Evolutionary conservation across 441 rosid genomes (phyloP), one percentile per base, ranked within the genome.

Genomic region (Bruguiera hainesii): DNA sequence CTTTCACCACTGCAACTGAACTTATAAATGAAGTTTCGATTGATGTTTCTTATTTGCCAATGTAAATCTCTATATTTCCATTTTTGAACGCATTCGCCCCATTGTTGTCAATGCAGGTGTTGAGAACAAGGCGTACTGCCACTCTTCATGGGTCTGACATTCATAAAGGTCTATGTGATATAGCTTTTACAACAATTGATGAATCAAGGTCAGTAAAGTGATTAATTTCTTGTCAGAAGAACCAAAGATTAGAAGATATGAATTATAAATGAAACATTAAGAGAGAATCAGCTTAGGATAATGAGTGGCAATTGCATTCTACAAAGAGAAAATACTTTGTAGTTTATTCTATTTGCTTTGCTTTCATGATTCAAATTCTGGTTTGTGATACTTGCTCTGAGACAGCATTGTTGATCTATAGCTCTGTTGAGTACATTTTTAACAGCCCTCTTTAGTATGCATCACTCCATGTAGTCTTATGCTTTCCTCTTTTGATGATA

Each of bases 81-180:
- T 11, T 42, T 16, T 42, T 42, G 48, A 42, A 42, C 1, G 3
- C 0, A 1, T 42, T 3, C 18, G 2, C 51, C 59, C 74, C 13
- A 11, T 62, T 66, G 26, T 29, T 77, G 21, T 66, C 65, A 39
- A 33, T 80, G 71, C 85, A 90, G 99, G 85, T 85, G 66, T 73
- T 95, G 68, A 85, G 72, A 78, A 75, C 91, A 67, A 85, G 76
- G 72, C 74, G 73, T 19, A 61, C 75, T 72, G 79, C 82, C 64
- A 80, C 87, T 6, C 70, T 85, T 77, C 72, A 80, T 56, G 96
- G 97, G 65, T 81, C 82, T 56, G 71, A 76, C 35, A 48, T 78
- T 67, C 71, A 13, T 26, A 82, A 79, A 69, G 97, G 96, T 66
- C 76, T 89, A 63, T 82, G 91, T 56, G 97, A 87, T 75, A 71